Evolutionary conservation across 2,329 filamentous ascomycete genomes (phyloP).

Genomic region (Xylaria polymorpha): DNA sequence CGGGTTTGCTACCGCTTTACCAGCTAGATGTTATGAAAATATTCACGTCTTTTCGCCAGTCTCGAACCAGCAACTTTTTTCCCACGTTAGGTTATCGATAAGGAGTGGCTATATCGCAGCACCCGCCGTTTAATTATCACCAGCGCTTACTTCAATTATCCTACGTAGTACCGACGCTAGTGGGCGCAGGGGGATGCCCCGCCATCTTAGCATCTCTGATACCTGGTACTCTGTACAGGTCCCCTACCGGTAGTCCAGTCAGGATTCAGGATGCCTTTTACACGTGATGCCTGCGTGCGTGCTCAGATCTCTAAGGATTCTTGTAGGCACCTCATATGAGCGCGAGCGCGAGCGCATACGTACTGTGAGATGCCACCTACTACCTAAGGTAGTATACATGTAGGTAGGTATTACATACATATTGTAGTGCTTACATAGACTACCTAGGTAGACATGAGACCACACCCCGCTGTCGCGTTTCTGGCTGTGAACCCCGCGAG

Average conservation of each 20-base stretch:
- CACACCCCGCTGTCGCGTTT: slow-evolving; percentile 6
- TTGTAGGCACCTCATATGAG: too few relatives aligned
- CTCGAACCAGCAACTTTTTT: slow-evolving; percentile 40
- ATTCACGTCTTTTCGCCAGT: slow-evolving; percentile 13
- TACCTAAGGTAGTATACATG: too few relatives aligned
- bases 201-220: neutral
- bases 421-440: neutral
- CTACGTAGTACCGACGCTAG: neutral
- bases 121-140: slow-evolving; percentile 13
- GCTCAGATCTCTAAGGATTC: neutral
- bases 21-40: slow-evolving; percentile 8
- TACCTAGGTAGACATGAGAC: neutral
- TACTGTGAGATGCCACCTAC: too few relatives aligned
- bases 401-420: neutral
- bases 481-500: neutral
- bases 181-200: neutral
- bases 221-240: neutral
- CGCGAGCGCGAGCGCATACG: neutral
- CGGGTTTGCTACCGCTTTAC: slow-evolving; percentile 13
- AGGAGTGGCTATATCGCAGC: slow-evolving; percentile 14
- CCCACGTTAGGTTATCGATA: slow-evolving; percentile 34
- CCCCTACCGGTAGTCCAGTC: neutral
- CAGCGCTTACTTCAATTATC: neutral
- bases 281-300: neutral
- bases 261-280: neutral